Evolutionary conservation across 495 filamentous ascomycete genomes (phyloP).

Genomic region (Parathielavia appendiculata): DNA sequence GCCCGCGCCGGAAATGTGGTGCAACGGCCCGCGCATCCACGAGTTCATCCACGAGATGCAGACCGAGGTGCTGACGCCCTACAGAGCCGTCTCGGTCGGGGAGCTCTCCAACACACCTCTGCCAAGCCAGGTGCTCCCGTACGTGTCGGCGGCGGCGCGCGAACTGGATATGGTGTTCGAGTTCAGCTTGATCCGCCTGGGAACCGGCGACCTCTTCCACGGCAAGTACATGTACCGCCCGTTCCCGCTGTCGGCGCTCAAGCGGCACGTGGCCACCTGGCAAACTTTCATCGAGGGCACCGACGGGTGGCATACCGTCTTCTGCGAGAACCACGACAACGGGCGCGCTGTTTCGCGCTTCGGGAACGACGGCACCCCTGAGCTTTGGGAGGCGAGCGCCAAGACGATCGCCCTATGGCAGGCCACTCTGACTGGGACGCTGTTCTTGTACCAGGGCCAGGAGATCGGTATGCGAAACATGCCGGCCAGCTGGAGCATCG

Average conservation of each 20-base stretch:
- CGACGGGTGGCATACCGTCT: slow-evolving; percentile 64
- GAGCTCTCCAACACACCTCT: slow-evolving; percentile 58
- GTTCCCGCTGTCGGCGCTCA: slow-evolving; percentile 48
- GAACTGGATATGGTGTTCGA: slow-evolving; percentile 68
- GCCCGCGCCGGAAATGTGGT: slow-evolving; percentile 48
- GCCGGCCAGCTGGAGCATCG: slow-evolving; percentile 53
- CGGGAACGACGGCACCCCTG: slow-evolving; percentile 42
- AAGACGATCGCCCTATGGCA: slow-evolving; percentile 63
- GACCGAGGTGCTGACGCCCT: slow-evolving; percentile 48
- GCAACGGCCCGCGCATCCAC: slow-evolving; percentile 58
- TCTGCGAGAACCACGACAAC: slow-evolving; percentile 65
- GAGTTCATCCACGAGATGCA: slow-evolving; percentile 57
- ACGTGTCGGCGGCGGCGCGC: slow-evolving; percentile 48
- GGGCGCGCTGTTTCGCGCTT: slow-evolving; percentile 56
- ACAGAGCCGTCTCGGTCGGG: slow-evolving; percentile 60
- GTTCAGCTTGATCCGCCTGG: slow-evolving; percentile 55
- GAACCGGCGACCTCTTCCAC: slow-evolving; percentile 37
- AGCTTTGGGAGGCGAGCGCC: slow-evolving; percentile 43
- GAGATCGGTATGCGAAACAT: slow-evolving; percentile 66
- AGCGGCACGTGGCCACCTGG: slow-evolving; percentile 50
- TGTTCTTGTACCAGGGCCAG: slow-evolving; percentile 68
- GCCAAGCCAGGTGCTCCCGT: slow-evolving; percentile 48
- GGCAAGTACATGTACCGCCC: slow-evolving; percentile 19
- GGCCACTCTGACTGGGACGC: slow-evolving; percentile 29
- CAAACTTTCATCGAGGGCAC: slow-evolving; percentile 56